Conservation (phyloP, 441 rosid genomes). For the Euphorbia celastroides region DNA sequence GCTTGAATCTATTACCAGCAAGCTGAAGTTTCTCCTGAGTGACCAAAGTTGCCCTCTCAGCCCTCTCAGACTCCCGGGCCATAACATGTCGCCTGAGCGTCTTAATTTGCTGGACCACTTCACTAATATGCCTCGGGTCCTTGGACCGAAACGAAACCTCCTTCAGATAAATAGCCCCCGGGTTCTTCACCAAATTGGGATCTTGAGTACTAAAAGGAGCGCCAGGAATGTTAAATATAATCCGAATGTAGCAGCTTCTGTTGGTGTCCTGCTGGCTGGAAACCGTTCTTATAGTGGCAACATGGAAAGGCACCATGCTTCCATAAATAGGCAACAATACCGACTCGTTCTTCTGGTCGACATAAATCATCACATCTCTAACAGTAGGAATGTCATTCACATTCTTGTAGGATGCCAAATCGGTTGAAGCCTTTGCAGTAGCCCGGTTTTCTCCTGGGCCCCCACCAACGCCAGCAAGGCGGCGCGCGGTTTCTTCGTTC, state of each 20-base stretch:
- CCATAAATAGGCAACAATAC: constrained; percentile 70
- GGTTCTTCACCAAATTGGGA: constrained; percentile 33
- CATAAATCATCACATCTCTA: constrained; percentile 59
- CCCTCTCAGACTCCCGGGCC: constrained; percentile 79
- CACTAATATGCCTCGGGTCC: constrained; percentile 59
- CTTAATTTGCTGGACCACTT: constrained; percentile 55
- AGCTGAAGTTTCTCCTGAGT: constrained; percentile 80
- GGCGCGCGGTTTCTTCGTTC: constrained; percentile 82
- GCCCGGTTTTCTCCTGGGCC: constrained; percentile 50
- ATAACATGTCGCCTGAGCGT: constrained; percentile 64
- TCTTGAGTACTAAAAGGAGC: constrained; percentile 57
- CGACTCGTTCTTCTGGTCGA: constrained; percentile 80
- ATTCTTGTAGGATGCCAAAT: constrained; percentile 72
- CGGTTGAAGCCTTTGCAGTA: constrained; percentile 47
- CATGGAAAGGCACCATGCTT: constrained; percentile 65
- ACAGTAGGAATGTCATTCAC: constrained; percentile 74
- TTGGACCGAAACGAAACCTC: constrained; percentile 64
- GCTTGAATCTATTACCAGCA: constrained; percentile 71
- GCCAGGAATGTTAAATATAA: constrained; percentile 59
- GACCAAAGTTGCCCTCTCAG: constrained; percentile 88
- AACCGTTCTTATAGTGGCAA: constrained; percentile 59
- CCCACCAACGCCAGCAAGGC: constrained; percentile 72
- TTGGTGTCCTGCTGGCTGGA: constrained; percentile 78
- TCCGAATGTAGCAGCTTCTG: constrained; percentile 60
- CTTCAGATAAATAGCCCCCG: constrained; percentile 46